phyloP scores from a whole-genome alignment of 2,329 filamentous ascomycete species.

The Lecanicillium sp. region DNA sequence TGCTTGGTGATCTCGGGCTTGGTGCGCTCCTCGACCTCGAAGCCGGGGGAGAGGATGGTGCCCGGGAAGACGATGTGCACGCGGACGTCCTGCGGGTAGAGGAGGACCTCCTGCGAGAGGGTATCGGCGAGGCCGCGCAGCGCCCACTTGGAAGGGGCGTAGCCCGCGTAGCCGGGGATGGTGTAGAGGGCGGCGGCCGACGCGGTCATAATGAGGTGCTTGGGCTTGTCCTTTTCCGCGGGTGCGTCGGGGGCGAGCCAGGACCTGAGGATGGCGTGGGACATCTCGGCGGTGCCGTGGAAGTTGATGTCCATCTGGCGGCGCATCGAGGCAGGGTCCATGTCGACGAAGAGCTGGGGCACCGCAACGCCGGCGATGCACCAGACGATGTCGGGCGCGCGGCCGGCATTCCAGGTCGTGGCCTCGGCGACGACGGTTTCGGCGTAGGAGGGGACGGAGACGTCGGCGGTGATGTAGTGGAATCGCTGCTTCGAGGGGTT shows the following conservation, averaged over 20 bases:
- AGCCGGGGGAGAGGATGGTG: constrained; percentile 71
- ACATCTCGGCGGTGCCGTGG: constrained; percentile 79
- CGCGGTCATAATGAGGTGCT: constrained; percentile 84
- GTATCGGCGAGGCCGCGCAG: constrained; percentile 78
- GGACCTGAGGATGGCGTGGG: constrained; percentile 67
- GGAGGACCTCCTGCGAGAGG: constrained; percentile 72
- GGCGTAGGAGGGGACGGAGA: constrained; percentile 65
- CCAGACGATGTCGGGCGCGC: constrained; percentile 81
- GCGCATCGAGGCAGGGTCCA: constrained; percentile 58
- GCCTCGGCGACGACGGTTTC: constrained; percentile 63
- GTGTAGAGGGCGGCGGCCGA: constrained; percentile 71
- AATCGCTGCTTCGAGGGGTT: constrained; percentile 67
- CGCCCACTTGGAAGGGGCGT: constrained; percentile 79
- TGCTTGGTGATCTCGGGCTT: constrained; percentile 77
- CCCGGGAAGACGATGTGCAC: constrained; percentile 80
- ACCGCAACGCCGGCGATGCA: constrained; percentile 72
- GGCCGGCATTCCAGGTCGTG: constrained; percentile 69
- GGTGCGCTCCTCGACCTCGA: constrained; percentile 65
- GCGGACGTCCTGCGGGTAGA: constrained; percentile 79
- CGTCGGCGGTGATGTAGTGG: constrained; percentile 76
- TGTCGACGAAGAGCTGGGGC: constrained; percentile 74
- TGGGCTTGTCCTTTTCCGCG: constrained; percentile 42
- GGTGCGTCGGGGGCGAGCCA: constrained; percentile 58
- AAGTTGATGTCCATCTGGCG: constrained; percentile 91
- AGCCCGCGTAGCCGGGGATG: constrained; percentile 75